These are phyloP conservation scores for Pseudogymnoascus sp. DNA, from an alignment of 2,329 filamentous ascomycete genomes.

Conservation along the genomic window DNA sequence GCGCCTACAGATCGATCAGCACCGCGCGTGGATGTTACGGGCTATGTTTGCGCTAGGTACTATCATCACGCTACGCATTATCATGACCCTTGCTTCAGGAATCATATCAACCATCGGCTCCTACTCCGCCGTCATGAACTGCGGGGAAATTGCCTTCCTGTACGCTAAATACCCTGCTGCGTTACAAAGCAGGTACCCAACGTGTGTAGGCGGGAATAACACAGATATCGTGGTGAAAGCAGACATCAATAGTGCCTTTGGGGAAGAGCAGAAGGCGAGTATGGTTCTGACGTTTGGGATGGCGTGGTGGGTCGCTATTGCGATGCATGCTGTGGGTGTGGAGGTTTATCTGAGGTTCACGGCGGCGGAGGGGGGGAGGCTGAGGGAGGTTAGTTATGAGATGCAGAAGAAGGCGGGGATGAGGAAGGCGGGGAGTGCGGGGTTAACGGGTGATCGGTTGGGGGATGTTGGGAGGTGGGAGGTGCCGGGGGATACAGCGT, in stretches of 20 bases:
- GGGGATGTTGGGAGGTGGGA: slow-evolving; percentile 27
- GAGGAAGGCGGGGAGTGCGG: slow-evolving; percentile 39
- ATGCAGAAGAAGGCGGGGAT: slow-evolving; percentile 46
- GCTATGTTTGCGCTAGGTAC: slow-evolving; percentile 42
- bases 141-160: slow-evolving; percentile 40
- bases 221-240: slow-evolving; percentile 31
- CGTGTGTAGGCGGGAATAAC: slow-evolving; percentile 28
- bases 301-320: slow-evolving; percentile 43
- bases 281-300: slow-evolving; percentile 43
- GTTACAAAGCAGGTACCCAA: slow-evolving; percentile 32
- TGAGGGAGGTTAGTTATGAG: slow-evolving; percentile 48
- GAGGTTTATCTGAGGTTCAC: slow-evolving; percentile 46
- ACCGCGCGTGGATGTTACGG: slow-evolving; percentile 55
- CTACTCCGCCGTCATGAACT: slow-evolving; percentile 33
- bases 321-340: slow-evolving; percentile 40
- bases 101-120: slow-evolving; percentile 32
- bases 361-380: slow-evolving; percentile 42
- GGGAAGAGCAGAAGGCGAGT: slow-evolving; percentile 32
- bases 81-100: slow-evolving; percentile 35
- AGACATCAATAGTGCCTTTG: slow-evolving; percentile 15
- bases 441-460: slow-evolving; percentile 35
- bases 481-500: neutral
- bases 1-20: slow-evolving; percentile 51
- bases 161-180: slow-evolving; percentile 25
- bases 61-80: slow-evolving; percentile 44